Evolutionary conservation across 306 rosid species (phyloP).

Genomic region (Trifolium fragiferum): DNA sequence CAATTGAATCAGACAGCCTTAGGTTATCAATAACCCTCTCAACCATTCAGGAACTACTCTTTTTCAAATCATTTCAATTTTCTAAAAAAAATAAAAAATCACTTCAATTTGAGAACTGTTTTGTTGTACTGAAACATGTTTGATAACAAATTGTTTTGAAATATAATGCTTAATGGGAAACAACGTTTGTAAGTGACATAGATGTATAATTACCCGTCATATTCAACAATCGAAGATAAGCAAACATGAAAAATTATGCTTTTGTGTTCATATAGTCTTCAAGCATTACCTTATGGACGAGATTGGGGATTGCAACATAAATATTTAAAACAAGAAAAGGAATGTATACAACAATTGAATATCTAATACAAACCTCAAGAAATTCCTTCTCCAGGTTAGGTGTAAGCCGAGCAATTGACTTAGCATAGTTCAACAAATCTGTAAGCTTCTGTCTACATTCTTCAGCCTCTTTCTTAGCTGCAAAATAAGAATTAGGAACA

Average conservation of each 20-base stretch:
- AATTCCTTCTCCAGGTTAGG: constrained; percentile 76
- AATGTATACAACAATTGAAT: background rate
- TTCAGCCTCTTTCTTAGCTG: constrained; percentile 74
- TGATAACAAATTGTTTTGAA: no score
- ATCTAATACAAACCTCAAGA: constrained; percentile 70
- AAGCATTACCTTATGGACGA: constrained; percentile 6
- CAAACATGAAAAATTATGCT: background rate
- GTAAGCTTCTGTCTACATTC: constrained; percentile 59
- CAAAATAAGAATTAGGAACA: constrained; percentile 38
- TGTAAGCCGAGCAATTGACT: constrained; percentile 76
- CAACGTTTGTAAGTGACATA: no score
- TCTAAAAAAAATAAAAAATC: no score
- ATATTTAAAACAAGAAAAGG: background rate
- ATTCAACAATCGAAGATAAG: background rate
- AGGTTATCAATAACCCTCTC: no score
- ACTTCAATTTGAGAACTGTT: no score
- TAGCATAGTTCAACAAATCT: constrained; percentile 66
- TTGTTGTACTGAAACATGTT: no score
- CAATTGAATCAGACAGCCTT: no score
- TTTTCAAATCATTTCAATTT: no score
- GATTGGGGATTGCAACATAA: constrained; percentile 9
- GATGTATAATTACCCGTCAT: no score
- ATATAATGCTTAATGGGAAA: no score
- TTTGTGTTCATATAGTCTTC: background rate
- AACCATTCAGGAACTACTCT: no score